Evolutionary conservation across 805 yeast genomes (phyloP), one percentile per base, ranked within the genome.

Genomic region (Zygoascus flipseniorum): DNA sequence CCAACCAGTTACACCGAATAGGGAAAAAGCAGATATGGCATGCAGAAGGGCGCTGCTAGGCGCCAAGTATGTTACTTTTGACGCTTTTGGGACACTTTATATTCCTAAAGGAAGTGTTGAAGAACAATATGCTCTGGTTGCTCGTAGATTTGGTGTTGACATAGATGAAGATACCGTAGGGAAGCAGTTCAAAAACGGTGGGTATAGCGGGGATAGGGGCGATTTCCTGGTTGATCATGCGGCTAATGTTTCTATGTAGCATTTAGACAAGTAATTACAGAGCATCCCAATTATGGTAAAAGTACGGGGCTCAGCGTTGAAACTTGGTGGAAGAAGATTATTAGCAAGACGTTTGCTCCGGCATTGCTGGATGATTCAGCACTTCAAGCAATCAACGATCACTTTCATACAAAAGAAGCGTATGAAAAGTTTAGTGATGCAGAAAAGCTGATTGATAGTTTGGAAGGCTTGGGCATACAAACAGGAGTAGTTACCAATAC

Each of bases 11-110:
- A 6, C 6, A 6, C 28, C 28, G 28, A 23, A 4, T 23, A 23
- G 28, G 28, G 28, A 23, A 6, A n/a, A 23, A 23, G 28, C 6
- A 23, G 28, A 23, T 23, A 42, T 42, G 44, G 44, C 44, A 8
- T 19, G 20, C 6, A 42, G 26, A 16, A 14, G 26, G 16, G 48
- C 26, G 20, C 9, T 42, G 26, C 20, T 42, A 18, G 20, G 26
- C 13, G 43, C 62, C 60, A 2, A 44, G 39, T 9, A 58, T 35
- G 46, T 58, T n/a, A 57, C 61, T 3, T 57, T 60, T 43, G 62
- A 60, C 50, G 62, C 57, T n/a, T 60, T 58, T 48, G 61, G 56
- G 1, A 60, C 62, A 0, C 20, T 60, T 2, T 60, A 56, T 48
- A 45, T 52, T 1, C 62, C 62, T 5, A 28, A 43, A 16, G 54